Percentiles rank a stretch among this genome's conserved stretches.
Conservation (phyloP, 805 yeast genomes). For the Barnettozyma salicaria region DNA sequence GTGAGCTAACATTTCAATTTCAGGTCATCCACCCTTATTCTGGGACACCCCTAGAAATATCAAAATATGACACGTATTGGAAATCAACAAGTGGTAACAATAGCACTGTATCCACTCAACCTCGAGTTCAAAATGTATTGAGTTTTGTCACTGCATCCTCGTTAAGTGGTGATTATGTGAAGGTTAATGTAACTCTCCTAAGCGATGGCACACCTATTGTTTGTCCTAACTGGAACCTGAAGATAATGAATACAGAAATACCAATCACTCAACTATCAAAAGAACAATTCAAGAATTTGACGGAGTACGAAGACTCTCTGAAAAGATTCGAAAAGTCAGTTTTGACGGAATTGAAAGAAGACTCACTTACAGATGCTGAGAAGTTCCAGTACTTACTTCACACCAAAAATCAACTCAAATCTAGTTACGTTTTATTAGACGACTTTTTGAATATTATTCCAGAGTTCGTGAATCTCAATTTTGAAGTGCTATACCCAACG, state of each 20-base stretch:
- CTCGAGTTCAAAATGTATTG: slow-evolving; percentile 31
- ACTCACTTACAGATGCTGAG: slow-evolving; percentile 1
- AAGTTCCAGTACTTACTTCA: slow-evolving; percentile 3
- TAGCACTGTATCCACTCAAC: slow-evolving; percentile 5
- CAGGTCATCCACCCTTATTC: slow-evolving; percentile 86
- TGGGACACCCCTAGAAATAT: slow-evolving; percentile 78
- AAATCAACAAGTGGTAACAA: slow-evolving; percentile 65
- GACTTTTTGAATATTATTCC: slow-evolving; percentile 52
- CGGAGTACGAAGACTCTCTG: slow-evolving; percentile 19
- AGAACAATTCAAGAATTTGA: slow-evolving; percentile 28
- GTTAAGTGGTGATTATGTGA: slow-evolving; percentile 70
- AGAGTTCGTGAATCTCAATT: slow-evolving; percentile 54
- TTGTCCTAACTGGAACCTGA: slow-evolving; percentile 59
- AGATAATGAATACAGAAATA: slow-evolving; percentile 44
- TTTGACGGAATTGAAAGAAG: slow-evolving; percentile 15
- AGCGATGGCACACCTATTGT: slow-evolving; percentile 84
- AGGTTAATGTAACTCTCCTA: slow-evolving; percentile 62
- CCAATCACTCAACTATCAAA: slow-evolving; percentile 52
- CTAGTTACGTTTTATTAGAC: slow-evolving; percentile 50
- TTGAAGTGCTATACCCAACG: slow-evolving; percentile 77
- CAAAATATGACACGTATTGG: slow-evolving; percentile 96
- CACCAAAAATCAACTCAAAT: slow-evolving; percentile 16
- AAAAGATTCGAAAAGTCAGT: background rate
- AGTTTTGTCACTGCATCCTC: slow-evolving; percentile 91
- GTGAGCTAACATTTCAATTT: slow-evolving; percentile 69